Evolutionary conservation across 1,284 basidiomycete species (phyloP).

Genomic region (Naganishia sp.): DNA sequence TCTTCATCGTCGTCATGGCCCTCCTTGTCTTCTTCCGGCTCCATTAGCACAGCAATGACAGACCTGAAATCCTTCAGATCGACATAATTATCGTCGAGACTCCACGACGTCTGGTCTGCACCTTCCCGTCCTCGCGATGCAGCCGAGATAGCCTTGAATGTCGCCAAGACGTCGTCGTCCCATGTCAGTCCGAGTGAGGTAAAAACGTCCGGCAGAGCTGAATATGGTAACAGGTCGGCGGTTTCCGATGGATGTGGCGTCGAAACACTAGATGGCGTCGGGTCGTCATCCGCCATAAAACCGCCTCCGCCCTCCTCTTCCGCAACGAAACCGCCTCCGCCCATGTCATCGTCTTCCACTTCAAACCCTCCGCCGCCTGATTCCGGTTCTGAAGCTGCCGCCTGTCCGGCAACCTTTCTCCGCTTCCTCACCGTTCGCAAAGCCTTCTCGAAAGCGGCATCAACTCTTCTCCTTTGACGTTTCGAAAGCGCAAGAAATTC

Average conservation of each 20-base stretch:
- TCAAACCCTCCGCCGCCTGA: slow-evolving; percentile 32
- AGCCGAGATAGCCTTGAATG: slow-evolving; percentile 40
- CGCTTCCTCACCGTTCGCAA: slow-evolving; percentile 33
- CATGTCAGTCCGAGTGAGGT: slow-evolving; percentile 44
- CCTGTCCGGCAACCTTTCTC: slow-evolving; percentile 30
- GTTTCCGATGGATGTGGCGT: slow-evolving; percentile 9
- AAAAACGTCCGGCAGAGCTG: slow-evolving; percentile 43
- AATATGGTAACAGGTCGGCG: slow-evolving; percentile 38
- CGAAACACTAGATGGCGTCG: slow-evolving; percentile 9
- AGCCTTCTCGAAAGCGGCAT: slow-evolving; percentile 47
- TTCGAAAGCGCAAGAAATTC: slow-evolving; percentile 48
- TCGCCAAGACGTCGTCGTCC: slow-evolving; percentile 51
- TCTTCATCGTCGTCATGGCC: slow-evolving; percentile 35
- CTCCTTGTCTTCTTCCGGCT: slow-evolving; percentile 36
- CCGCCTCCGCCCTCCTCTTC: slow-evolving; percentile 37
- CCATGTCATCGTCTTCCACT: slow-evolving; percentile 35
- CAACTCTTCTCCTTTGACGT: slow-evolving; percentile 42
- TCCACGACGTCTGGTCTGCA: slow-evolving; percentile 3
- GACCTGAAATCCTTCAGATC: slow-evolving; percentile 42
- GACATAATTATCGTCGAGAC: slow-evolving; percentile 12
- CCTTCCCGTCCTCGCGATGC: slow-evolving; percentile 3
- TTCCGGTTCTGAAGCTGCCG: slow-evolving; percentile 28
- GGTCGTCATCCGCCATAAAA: slow-evolving; percentile 32
- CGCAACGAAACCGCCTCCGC: slow-evolving; percentile 35
- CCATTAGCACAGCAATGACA: slow-evolving; percentile 52